phyloP scores from a whole-genome alignment of 176 grass and related monocot species.

The Pontederia crassipes region DNA sequence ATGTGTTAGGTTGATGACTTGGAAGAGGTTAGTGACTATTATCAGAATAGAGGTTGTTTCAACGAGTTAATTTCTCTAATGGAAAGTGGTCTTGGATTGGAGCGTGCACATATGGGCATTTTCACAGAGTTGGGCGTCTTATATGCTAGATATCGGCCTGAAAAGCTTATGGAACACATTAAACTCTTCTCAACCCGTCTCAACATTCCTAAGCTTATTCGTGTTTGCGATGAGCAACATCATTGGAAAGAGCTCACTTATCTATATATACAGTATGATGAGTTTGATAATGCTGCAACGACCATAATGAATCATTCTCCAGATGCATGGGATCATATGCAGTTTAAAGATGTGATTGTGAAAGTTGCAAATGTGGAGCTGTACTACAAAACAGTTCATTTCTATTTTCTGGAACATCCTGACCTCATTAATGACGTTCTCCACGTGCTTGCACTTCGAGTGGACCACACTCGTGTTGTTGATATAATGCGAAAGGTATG shows the following conservation, averaged over 20 bases:
- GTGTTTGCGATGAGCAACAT: constrained; percentile 91
- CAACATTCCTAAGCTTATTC: constrained; percentile 92
- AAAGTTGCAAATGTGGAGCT: constrained; percentile 97
- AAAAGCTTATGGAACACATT: constrained; percentile 99
- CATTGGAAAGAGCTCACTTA: constrained; percentile 98
- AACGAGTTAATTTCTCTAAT: constrained; percentile 93
- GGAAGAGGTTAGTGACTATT: constrained; percentile 93
- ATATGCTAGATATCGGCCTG: constrained; percentile 84
- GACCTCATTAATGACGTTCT: constrained; percentile 96
- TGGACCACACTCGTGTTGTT: constrained; percentile 90
- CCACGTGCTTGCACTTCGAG: constrained; percentile 83
- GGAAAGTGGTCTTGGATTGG: constrained; percentile 88
- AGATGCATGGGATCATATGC: constrained; percentile 99
- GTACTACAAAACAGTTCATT: constrained; percentile 95
- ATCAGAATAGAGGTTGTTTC: constrained; percentile 96
- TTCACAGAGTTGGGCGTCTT: constrained; percentile 92
- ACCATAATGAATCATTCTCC: constrained; percentile 99
- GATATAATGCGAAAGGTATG: constrained; percentile 94
- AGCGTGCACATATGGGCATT: constrained; percentile 94
- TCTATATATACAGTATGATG: constrained; percentile 92
- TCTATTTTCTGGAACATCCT: constrained; percentile 96
- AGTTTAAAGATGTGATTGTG: constrained; percentile 89
- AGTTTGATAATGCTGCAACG: constrained; percentile 94
- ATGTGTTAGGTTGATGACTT: constrained; percentile 71
- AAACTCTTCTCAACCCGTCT: constrained; percentile 94